Conservation (phyloP, 371 early-diverging fungal species). For the Haplosporangium sp. region DNA sequence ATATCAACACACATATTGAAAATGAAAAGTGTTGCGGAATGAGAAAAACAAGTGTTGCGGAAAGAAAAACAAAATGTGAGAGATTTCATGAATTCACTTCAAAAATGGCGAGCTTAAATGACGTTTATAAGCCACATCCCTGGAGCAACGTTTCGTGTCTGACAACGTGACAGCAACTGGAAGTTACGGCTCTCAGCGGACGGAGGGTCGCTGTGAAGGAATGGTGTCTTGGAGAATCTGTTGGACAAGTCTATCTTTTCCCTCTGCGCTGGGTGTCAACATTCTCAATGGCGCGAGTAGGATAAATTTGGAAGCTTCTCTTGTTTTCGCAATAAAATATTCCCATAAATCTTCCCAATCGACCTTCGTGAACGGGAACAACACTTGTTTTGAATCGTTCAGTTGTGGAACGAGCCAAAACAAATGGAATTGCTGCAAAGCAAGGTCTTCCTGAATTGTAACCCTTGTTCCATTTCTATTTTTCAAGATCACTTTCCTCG, state of each 20-base stretch:
- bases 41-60: too few relatives aligned
- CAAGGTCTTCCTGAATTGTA: background rate
- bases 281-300: background rate
- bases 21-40: too few relatives aligned
- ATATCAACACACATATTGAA: too few relatives aligned
- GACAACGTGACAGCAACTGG: too few relatives aligned
- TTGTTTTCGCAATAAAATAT: background rate
- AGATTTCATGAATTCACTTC: too few relatives aligned
- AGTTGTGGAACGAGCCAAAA: slow-evolving; percentile 1
- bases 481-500: slow-evolving; percentile 1
- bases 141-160: too few relatives aligned
- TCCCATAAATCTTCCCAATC: slow-evolving; percentile 2
- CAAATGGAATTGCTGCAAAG: background rate
- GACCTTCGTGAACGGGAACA: background rate
- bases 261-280: slow-evolving; percentile 2
- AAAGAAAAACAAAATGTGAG: too few relatives aligned
- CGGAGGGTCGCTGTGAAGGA: too few relatives aligned
- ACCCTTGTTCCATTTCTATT: background rate
- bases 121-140: too few relatives aligned
- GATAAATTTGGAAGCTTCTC: background rate
- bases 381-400: background rate
- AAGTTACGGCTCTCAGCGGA: too few relatives aligned
- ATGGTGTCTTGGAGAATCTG: too few relatives aligned
- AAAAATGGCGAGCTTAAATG: too few relatives aligned
- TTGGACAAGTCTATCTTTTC: background rate